These are phyloP conservation scores for Leishmania tropica DNA, from an alignment of 208 protist species.

Conservation along the genomic window DNA sequence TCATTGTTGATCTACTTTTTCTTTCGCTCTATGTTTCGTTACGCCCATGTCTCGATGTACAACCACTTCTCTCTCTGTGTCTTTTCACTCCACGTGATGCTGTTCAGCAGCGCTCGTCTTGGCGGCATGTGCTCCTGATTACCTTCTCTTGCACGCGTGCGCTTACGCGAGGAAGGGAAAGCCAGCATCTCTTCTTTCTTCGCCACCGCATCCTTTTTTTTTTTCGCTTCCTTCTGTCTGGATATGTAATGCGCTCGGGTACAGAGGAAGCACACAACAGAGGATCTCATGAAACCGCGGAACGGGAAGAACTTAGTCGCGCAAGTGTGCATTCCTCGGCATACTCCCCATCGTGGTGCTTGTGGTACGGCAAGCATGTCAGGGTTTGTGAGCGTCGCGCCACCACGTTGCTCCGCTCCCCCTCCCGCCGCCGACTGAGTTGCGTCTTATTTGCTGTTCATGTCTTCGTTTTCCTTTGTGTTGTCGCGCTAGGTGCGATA, in stretches of 20 bases:
- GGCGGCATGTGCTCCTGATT: background rate
- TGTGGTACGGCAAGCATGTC: background rate
- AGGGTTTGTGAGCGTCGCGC: background rate
- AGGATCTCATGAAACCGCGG: background rate
- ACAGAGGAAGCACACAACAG: background rate
- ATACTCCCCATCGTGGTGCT: background rate
- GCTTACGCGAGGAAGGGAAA: background rate
- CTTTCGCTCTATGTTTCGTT: background rate
- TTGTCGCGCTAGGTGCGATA: background rate
- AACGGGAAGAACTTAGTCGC: background rate
- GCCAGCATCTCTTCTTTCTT: background rate
- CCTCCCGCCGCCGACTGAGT: background rate
- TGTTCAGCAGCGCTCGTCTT: background rate
- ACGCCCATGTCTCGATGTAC: conserved; percentile 1
- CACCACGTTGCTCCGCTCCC: background rate
- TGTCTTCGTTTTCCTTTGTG: no score
- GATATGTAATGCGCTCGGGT: background rate
- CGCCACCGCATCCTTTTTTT: background rate
- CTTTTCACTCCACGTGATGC: background rate
- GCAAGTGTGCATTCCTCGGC: background rate
- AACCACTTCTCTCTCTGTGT: background rate
- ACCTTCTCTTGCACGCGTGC: background rate
- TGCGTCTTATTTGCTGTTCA: background rate
- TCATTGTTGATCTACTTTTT: background rate
- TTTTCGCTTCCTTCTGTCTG: background rate